Conservation (phyloP, 2,329 filamentous ascomycete species). For the Escovopsis weberi region DNA sequence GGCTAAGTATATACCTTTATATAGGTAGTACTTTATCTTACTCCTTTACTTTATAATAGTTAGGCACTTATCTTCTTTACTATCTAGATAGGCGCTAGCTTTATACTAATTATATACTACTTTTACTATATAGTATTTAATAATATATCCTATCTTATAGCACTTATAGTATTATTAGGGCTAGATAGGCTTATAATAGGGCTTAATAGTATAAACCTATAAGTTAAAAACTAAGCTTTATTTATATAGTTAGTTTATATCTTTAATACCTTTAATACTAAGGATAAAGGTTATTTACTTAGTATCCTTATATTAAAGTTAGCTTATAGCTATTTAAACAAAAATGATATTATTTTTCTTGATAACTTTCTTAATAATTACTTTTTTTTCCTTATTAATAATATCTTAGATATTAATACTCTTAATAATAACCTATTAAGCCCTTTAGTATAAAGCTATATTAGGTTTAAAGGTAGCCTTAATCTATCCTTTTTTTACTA, state of each 20-base stretch:
- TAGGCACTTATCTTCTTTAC: background rate
- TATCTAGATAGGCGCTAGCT: background rate
- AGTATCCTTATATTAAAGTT: no score
- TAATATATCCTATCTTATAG: background rate
- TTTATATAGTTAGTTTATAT: background rate
- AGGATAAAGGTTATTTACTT: no score
- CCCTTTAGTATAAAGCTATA: no score
- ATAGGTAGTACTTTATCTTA: background rate
- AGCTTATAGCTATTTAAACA: no score
- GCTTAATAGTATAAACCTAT: background rate
- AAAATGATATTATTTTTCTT: no score
- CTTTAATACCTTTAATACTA: background rate
- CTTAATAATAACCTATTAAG: no score
- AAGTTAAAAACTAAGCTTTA: background rate
- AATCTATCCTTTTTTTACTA: no score
- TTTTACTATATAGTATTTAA: background rate
- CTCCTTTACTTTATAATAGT: background rate
- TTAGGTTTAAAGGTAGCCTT: no score
- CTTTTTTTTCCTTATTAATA: no score
- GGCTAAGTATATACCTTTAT: background rate
- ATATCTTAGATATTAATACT: no score
- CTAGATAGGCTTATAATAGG: background rate
- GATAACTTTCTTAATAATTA: no score
- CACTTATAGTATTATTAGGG: background rate
- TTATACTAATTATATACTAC: no score